Evolutionary conservation across 1,284 basidiomycete species (phyloP).

Genomic region (Fomitopsis betulina): DNA sequence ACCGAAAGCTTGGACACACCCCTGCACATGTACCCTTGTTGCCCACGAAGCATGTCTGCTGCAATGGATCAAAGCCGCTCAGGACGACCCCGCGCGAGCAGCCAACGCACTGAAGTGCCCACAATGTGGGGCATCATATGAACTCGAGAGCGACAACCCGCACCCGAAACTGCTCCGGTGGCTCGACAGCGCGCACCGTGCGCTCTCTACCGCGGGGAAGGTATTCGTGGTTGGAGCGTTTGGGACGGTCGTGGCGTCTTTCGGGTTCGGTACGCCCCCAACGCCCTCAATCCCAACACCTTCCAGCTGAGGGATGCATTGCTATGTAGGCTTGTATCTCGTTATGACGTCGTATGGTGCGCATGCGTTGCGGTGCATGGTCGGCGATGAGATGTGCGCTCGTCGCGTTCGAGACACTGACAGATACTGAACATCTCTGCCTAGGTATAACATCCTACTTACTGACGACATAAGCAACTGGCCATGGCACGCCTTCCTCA

Average conservation of each 20-base stretch:
- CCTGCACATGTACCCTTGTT: conserved; percentile 73
- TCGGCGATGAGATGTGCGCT: conserved; percentile 58
- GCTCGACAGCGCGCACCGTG: conserved; percentile 44
- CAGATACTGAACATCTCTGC: neutral
- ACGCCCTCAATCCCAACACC: neutral
- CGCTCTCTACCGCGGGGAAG: conserved; percentile 45
- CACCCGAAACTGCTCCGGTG: conserved; percentile 35
- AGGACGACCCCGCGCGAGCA: conserved; percentile 45
- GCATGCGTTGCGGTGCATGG: conserved; percentile 63
- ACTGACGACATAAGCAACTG: conserved; percentile 62
- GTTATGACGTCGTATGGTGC: conserved; percentile 65
- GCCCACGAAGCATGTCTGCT: conserved; percentile 76
- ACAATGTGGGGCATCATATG: conserved; percentile 65
- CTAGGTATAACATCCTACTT: conserved; percentile 53
- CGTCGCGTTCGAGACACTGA: neutral
- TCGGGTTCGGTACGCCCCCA: conserved; percentile 35
- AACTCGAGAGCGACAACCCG: conserved; percentile 60
- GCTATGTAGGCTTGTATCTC: conserved; percentile 50
- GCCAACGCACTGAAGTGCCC: conserved; percentile 72
- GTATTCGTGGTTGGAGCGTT: conserved; percentile 43
- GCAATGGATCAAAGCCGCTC: conserved; percentile 69
- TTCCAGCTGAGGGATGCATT: too few species aligned
- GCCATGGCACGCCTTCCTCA: conserved; percentile 67
- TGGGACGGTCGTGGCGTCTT: conserved; percentile 37
- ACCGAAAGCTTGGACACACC: conserved; percentile 65